phyloP scores from a whole-genome alignment of 495 filamentous ascomycete species.

The Daldinia grandis region DNA sequence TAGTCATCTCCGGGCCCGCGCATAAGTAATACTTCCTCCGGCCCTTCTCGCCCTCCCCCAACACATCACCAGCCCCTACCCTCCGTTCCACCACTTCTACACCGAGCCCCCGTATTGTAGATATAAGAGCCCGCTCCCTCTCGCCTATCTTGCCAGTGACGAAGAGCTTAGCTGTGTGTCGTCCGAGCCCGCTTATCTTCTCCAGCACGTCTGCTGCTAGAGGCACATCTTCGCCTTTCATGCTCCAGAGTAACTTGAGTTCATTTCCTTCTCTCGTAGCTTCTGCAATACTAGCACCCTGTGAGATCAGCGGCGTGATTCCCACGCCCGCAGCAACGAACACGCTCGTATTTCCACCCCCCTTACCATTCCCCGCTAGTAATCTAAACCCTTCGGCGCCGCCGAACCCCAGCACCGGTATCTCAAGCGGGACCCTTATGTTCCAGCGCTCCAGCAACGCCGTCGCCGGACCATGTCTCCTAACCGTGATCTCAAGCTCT shows the following conservation, averaged over 20 bases:
- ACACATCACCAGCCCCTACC: conserved; percentile 63
- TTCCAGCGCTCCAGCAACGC: conserved; percentile 67
- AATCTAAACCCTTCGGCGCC: conserved; percentile 61
- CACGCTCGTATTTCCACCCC: conserved; percentile 38
- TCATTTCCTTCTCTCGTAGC: conserved; percentile 35
- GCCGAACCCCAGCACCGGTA: conserved; percentile 75
- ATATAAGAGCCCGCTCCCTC: conserved; percentile 37
- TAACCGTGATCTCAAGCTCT: conserved; percentile 75
- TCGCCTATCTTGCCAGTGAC: conserved; percentile 61
- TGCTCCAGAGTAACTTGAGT: conserved; percentile 71
- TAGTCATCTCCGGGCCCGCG: conserved; percentile 65
- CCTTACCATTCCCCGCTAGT: conserved; percentile 31
- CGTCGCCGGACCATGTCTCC: conserved; percentile 73
- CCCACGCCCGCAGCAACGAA: conserved; percentile 83
- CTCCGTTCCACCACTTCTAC: conserved; percentile 59
- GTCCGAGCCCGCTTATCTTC: conserved; percentile 58
- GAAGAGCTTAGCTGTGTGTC: conserved; percentile 64
- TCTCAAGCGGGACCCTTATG: conserved; percentile 61
- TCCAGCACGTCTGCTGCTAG: conserved; percentile 68
- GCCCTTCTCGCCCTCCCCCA: conserved; percentile 48
- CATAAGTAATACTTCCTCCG: conserved; percentile 72
- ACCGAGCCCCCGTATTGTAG: conserved; percentile 46
- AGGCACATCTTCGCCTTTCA: conserved; percentile 66
- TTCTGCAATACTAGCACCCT: conserved; percentile 58
- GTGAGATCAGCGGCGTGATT: conserved; percentile 78